Percentiles rank a stretch among this genome's conserved stretches.
These are phyloP conservation scores for Tremellales sp. DNA, from an alignment of 1,284 basidiomycete genomes.

Conservation along the genomic window DNA sequence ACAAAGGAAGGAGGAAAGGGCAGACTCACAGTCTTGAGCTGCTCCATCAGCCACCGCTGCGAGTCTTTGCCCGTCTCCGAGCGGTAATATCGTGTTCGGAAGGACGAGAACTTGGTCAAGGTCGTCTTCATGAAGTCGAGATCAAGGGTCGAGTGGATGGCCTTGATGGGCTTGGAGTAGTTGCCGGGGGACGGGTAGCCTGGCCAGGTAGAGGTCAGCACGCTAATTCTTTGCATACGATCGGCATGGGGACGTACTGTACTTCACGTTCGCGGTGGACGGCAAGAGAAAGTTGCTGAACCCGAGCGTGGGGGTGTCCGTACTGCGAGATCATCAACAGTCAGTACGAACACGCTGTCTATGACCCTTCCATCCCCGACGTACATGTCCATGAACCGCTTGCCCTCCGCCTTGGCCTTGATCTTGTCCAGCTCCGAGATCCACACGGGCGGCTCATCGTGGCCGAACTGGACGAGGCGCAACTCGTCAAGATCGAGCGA, in stretches of 20 bases:
- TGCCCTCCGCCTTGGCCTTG: conserved; percentile 60
- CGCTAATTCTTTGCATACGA: not conserved
- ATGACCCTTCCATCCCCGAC: too few species aligned
- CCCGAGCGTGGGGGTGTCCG: conserved; percentile 61
- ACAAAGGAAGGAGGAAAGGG: conserved; percentile 7
- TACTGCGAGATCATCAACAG: conserved; percentile 53
- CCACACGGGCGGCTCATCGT: conserved; percentile 59
- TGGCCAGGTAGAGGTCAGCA: conserved; percentile 4
- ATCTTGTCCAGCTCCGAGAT: conserved; percentile 86
- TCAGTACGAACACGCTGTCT: too few species aligned
- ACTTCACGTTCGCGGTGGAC: conserved; percentile 31
- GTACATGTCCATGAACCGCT: conserved; percentile 80
- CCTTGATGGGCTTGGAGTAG: conserved; percentile 35
- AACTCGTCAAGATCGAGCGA: conserved; percentile 63
- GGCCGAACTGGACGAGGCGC: conserved; percentile 71
- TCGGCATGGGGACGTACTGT: conserved; percentile 28
- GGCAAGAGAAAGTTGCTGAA: conserved; percentile 42
- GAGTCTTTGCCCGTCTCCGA: conserved; percentile 65
- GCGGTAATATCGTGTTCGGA: conserved; percentile 52
- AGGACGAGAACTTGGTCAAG: conserved; percentile 63
- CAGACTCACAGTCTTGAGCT: conserved; percentile 60
- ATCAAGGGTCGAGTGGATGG: conserved; percentile 34
- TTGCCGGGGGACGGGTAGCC: conserved; percentile 44
- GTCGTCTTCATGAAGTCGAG: conserved; percentile 55
- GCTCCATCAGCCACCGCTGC: conserved; percentile 76